phyloP scores from a whole-genome alignment of 2,329 filamentous ascomycete species.

The Venturia carpophila region DNA sequence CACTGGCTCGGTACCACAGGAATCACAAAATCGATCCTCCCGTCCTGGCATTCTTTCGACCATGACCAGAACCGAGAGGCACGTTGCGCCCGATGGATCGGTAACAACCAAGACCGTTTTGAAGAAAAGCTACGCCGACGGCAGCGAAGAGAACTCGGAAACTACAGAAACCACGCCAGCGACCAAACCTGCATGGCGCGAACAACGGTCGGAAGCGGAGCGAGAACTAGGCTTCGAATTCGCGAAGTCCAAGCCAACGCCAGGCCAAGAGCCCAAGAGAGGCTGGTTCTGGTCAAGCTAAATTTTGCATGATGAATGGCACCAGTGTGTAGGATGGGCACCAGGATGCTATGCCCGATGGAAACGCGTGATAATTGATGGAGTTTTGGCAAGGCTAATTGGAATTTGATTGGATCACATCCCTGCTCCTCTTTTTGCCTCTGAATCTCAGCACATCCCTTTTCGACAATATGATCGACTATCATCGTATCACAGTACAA shows the following conservation, averaged over 20 bases:
- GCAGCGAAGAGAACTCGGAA: slow-evolving; percentile 51
- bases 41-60: slow-evolving; percentile 42
- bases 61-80: slow-evolving; percentile 49
- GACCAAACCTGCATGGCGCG: neutral
- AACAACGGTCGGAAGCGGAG: neutral
- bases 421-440: slow-evolving; percentile 4
- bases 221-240: neutral
- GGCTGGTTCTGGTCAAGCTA: slow-evolving; percentile 32
- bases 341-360: neutral
- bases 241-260: neutral
- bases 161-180: slow-evolving; percentile 39
- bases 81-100: slow-evolving; percentile 48
- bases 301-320: neutral
- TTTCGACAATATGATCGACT: neutral
- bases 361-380: neutral
- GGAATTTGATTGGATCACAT: slow-evolving; percentile 11
- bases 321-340: neutral
- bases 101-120: slow-evolving; percentile 50
- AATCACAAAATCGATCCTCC: neutral
- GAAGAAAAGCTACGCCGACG: slow-evolving; percentile 53
- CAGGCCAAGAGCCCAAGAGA: slow-evolving; percentile 5
- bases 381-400: neutral
- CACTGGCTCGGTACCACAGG: neutral
- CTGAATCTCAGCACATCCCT: neutral
- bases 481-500: neutral